Percentiles rank a stretch among this genome's conserved stretches.
phyloP scores from a whole-genome alignment of 2,329 filamentous ascomycete genomes.

The Amesomyces nigricolor region DNA sequence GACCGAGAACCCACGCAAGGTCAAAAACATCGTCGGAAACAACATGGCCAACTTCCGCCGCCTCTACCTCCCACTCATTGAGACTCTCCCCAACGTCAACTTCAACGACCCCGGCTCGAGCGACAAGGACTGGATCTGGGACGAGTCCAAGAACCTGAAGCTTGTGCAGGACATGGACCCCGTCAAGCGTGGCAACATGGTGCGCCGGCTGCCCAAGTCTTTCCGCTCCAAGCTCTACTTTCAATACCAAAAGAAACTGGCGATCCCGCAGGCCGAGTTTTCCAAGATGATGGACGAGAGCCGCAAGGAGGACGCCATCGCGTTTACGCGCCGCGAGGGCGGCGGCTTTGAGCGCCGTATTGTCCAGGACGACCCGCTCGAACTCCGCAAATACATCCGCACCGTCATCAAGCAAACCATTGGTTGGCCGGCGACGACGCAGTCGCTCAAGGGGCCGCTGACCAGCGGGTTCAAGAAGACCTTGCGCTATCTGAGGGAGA shows the following conservation, averaged over 20 bases:
- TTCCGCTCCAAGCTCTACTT: conserved; percentile 92
- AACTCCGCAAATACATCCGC: conserved; percentile 65
- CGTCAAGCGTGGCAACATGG: conserved; percentile 88
- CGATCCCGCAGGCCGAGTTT: conserved; percentile 79
- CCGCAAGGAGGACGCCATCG: conserved; percentile 61
- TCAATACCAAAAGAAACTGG: conserved; percentile 85
- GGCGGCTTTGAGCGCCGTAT: conserved; percentile 84
- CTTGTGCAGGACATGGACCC: conserved; percentile 91
- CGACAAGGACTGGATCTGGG: conserved; percentile 56
- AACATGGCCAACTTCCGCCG: conserved; percentile 89
- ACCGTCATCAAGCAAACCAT: conserved; percentile 81
- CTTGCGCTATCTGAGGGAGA: conserved; percentile 75
- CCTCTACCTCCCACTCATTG: conserved; percentile 83
- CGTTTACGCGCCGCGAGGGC: conserved; percentile 68
- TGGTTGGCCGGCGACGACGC: conserved; percentile 82
- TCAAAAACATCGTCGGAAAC: conserved; percentile 86
- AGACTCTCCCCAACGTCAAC: conserved; percentile 79
- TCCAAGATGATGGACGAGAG: conserved; percentile 74
- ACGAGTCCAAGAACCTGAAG: conserved; percentile 56
- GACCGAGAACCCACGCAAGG: conserved; percentile 86
- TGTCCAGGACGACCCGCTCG: conserved; percentile 59
- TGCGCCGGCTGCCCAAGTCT: conserved; percentile 76
- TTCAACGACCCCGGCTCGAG: conserved; percentile 63
- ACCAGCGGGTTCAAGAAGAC: conserved; percentile 69
- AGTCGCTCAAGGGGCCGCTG: conserved; percentile 77